Evolutionary conservation across 768 basidiomycete species (phyloP).

Genomic region (Pleurotus citrinopileatus): DNA sequence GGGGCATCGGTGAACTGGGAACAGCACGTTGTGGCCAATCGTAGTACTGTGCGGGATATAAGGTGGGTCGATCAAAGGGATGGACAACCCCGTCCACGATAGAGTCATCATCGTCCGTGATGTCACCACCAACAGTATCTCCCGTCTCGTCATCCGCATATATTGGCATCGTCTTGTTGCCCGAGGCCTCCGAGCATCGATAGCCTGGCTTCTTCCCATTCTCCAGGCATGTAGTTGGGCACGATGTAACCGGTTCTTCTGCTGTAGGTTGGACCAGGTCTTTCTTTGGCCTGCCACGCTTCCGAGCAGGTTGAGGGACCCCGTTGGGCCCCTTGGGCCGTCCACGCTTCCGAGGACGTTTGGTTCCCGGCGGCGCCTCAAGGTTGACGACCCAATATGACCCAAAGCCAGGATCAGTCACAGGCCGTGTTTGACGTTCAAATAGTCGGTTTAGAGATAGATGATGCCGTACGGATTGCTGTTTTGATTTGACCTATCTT

Average conservation of each 20-base stretch:
- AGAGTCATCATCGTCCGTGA: conserved; percentile 37
- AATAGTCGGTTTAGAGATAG: conserved; percentile 80
- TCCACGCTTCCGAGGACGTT: conserved; percentile 80
- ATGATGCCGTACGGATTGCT: conserved; percentile 90
- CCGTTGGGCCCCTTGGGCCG: conserved; percentile 32
- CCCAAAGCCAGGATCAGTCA: conserved; percentile 83
- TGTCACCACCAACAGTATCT: conserved; percentile 17
- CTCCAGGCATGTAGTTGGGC: not conserved
- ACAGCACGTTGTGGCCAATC: conserved; percentile 28
- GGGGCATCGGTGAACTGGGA: conserved; percentile 41
- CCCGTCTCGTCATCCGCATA: conserved; percentile 20
- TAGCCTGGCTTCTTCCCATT: conserved; percentile 23
- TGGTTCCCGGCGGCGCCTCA: conserved; percentile 80
- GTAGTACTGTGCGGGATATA: conserved; percentile 18
- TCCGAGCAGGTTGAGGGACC: conserved; percentile 7
- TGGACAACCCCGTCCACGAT: conserved; percentile 48
- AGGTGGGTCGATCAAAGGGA: conserved; percentile 41
- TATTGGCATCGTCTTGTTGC: conserved; percentile 11
- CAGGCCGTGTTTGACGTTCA: conserved; percentile 77
- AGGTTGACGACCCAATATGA: conserved; percentile 92
- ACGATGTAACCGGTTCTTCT: conserved; percentile 37
- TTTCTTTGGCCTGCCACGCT: conserved; percentile 29
- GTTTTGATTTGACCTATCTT: conserved; percentile 9
- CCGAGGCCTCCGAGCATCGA: conserved; percentile 7
- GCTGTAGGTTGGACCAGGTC: conserved; percentile 25